Conservation (phyloP, 306 rosid species). For the Mimosa bimucronata region DNA sequence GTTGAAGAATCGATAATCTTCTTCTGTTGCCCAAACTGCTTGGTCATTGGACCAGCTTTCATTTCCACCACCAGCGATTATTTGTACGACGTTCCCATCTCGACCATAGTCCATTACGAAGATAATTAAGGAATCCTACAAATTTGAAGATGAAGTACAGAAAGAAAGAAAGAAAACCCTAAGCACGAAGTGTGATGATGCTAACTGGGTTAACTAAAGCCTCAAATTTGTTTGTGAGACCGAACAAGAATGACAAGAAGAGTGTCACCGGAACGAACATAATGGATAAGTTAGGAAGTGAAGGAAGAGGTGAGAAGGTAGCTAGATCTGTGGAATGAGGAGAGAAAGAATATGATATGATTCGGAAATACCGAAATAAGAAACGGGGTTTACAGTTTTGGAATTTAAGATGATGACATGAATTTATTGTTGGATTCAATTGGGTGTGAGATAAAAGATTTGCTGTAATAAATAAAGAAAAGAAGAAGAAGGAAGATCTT, state of each 20-base stretch:
- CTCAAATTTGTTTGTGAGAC: neutral
- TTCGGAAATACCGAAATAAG: neutral
- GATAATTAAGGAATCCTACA: neutral
- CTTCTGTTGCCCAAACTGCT: slow-evolving; percentile 95
- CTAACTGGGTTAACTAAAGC: neutral
- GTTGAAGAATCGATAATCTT: slow-evolving; percentile 87
- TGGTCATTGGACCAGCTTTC: slow-evolving; percentile 83
- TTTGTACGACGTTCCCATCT: slow-evolving; percentile 82
- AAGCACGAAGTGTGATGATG: slow-evolving; percentile 30
- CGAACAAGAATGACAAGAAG: neutral
- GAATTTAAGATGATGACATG: neutral
- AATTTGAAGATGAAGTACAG: neutral
- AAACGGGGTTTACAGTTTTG: slow-evolving; percentile 11
- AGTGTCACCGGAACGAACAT: neutral
- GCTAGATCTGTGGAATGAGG: neutral
- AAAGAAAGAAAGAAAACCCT: slow-evolving; percentile 42
- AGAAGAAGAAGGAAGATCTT: too few species aligned
- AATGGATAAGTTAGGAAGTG: neutral
- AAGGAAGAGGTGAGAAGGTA: slow-evolving; percentile 2
- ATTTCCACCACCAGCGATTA: slow-evolving; percentile 59
- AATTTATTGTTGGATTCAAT: neutral
- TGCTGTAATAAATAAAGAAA: neutral
- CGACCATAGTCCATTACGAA: slow-evolving; percentile 69
- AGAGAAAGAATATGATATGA: slow-evolving; percentile 10
- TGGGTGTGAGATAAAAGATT: slow-evolving; percentile 33